Evolutionary conservation across 2,329 filamentous ascomycete genomes (phyloP), one percentile per base, ranked within the genome.

Genomic region (Phialocephala sp.): DNA sequence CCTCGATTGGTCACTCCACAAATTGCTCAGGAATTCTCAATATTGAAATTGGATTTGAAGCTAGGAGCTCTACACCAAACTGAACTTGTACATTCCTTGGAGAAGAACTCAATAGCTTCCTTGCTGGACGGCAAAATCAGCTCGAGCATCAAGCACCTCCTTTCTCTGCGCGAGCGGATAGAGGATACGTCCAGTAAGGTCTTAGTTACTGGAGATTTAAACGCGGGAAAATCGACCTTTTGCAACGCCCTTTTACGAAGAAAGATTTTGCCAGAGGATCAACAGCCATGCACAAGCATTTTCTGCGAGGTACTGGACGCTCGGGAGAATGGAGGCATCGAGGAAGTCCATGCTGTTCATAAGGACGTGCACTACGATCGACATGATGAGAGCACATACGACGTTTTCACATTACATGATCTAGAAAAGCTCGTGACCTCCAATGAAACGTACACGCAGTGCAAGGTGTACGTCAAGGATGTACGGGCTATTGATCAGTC

Each of bases 111-210:
- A 0, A 91, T 99, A 67, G 95, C 95, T 0, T 90, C 94, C 1
- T 82, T 99, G 1, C 82, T 99, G 45, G 94, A 98, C 77, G 94
- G 93, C 32, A 97, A 97, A 79, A 97, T 99, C 73, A 91, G 90
- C 73, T 92, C 95, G 68, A 97, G 93, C 77, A 91, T 98, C 76
- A 93, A 93, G 73, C 95, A 99, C 78, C 85, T 99, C 1, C 84
- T 92, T 63, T 89, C 92, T 0, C 83, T 99, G 39, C 89, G 93
- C 66, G 95, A 98, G 71, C 89, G 95, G 61, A 99, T 99, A 68
- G 95, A 98, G 77, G 95, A 99, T 78, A 98, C 93, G 0, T 92
- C 94, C 4, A 98, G 94, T 80, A 99, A 99, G 78, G 95, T 99
- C 1, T 81, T 99, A 65, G 89, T 99, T 20, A 99, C 95, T 0